Evolutionary conservation across 768 basidiomycete species (phyloP), one percentile per base, ranked within the genome.

Genomic region (Russula sp.): DNA sequence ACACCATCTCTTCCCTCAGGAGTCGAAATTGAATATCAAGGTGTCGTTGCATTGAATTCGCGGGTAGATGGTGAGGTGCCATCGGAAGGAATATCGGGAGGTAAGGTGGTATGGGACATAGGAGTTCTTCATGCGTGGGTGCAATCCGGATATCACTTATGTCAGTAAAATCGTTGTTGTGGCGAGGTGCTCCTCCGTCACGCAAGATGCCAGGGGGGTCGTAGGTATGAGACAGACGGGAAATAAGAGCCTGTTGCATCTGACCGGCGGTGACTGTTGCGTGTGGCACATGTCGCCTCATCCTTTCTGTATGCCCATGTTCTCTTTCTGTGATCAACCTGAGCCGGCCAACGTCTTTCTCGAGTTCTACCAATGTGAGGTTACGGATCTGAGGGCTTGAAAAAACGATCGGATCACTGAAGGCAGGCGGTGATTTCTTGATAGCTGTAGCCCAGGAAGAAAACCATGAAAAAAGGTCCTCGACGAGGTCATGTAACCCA

Each of bases 11-110:
- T 65, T 90, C 89, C 41, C 89, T 76, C 39, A 91, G 73, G 0
- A 90, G 76, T 38, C 89, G 81, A 70, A 87, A 91, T 65, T 91
- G 87, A 4, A 86, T 80, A 60, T 92, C 90, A 11, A 90, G 73
- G 22, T 85, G 74, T 8, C 83, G 75, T 58, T 86, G 78, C 81
- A 90, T 88, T 25, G 81, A 82, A 16, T 78, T 77, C 3, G 71
- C 64, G 0, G 81, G 81, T 13, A 79, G 77, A 58, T 79, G 86
- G 67, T 88, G 87, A 0, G 86, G 87, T 0, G 85, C 87, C 2
- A 73, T 76, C 20, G 74, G 78, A 1, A 85, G 69, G 65, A 81
- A 85, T 0, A 78, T 82, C 0, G 90, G 90, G 0, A 91, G 72
- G 68, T 81, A 89, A 0, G 87, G 83, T 3, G 74, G 68, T 11